phyloP scores from a whole-genome alignment of 441 rosid species.

The Gossypium aridum region DNA sequence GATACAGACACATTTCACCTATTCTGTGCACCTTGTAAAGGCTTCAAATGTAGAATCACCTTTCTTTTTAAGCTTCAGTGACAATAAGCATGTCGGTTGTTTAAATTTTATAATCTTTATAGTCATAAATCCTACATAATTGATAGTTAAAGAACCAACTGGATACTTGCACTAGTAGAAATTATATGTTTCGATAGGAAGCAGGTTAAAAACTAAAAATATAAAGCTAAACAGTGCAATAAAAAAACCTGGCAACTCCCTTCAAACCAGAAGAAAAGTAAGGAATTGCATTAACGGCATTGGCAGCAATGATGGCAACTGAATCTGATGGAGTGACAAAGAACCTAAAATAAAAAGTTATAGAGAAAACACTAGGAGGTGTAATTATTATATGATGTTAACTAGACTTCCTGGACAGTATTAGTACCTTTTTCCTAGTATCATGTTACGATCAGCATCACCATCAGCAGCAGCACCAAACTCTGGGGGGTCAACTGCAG shows the following conservation, averaged over 20 bases:
- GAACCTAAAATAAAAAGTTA: constrained; percentile 45
- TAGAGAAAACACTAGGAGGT: not conserved
- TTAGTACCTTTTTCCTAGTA: constrained; percentile 89
- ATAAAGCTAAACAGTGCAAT: constrained; percentile 8
- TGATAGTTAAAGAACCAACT: not conserved
- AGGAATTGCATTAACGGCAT: constrained; percentile 82
- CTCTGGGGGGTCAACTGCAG: constrained; percentile 69
- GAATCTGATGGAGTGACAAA: constrained; percentile 99
- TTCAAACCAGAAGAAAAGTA: constrained; percentile 88
- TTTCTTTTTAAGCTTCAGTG: not conserved
- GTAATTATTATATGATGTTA: not conserved
- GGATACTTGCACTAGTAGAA: not conserved
- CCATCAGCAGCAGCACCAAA: constrained; percentile 99
- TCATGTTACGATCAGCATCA: constrained; percentile 98
- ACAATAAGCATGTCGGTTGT: not conserved
- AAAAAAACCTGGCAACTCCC: constrained; percentile 90
- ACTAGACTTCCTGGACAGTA: not conserved
- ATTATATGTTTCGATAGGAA: not conserved
- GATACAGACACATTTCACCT: not conserved
- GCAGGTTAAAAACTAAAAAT: constrained; percentile 9
- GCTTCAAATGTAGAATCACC: not conserved
- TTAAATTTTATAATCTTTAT: not conserved
- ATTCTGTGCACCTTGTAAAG: not conserved
- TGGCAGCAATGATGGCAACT: constrained; percentile 96
- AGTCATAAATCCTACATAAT: not conserved